phyloP scores from a whole-genome alignment of 2,329 filamentous ascomycete genomes.

The Xylaria sp. region DNA sequence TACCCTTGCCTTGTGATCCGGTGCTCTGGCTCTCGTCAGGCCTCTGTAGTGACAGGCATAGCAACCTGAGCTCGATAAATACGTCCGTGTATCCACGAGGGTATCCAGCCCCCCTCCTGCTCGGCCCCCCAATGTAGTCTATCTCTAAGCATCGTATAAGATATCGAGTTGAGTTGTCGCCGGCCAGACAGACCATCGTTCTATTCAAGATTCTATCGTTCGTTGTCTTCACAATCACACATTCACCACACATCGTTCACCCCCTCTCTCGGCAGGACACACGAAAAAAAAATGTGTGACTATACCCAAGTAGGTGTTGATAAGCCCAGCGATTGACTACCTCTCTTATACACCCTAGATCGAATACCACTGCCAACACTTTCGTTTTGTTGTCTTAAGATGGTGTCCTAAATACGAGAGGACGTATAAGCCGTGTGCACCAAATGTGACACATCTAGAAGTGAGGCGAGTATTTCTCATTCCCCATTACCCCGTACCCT shows the following conservation, averaged over 20 bases:
- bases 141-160: slow-evolving; percentile 1
- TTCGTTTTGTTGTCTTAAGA: slow-evolving; percentile 41
- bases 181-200: not conserved
- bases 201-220: not conserved
- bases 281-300: slow-evolving; percentile 40
- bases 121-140: slow-evolving; percentile 4
- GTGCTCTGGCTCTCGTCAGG: slow-evolving; percentile 18
- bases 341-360: slow-evolving; percentile 32
- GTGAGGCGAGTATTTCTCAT: slow-evolving; percentile 35
- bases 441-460: slow-evolving; percentile 42
- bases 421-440: slow-evolving; percentile 41
- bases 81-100: slow-evolving; percentile 13
- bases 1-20: slow-evolving; percentile 17
- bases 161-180: not conserved
- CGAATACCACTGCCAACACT: slow-evolving; percentile 43
- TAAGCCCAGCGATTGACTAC: not conserved
- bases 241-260: not conserved
- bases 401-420: slow-evolving; percentile 43
- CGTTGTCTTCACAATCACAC: not conserved
- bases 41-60: slow-evolving; percentile 14
- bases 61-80: slow-evolving; percentile 20
- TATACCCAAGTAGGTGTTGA: slow-evolving; percentile 41
- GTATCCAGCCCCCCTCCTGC: not conserved
- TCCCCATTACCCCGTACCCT: not conserved
- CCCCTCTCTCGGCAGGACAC: not conserved